These are phyloP conservation scores for Venturia aucupariae DNA, from an alignment of 2,329 filamentous ascomycete species.

Conservation along the genomic window DNA sequence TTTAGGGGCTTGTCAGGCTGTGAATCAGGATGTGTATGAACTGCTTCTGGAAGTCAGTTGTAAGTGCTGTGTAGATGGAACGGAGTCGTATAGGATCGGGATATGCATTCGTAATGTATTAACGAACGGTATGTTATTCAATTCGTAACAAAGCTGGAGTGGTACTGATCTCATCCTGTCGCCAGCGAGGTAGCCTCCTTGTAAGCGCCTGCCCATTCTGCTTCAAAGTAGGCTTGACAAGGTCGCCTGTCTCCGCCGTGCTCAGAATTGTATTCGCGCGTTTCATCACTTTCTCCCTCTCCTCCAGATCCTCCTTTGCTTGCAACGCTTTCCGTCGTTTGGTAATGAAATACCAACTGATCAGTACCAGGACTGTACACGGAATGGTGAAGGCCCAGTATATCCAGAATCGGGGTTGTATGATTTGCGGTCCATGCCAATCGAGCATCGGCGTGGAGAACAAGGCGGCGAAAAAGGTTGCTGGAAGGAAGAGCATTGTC, in stretches of 20 bases:
- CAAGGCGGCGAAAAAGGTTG: slow-evolving; percentile 10
- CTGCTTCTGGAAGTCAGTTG: too few relatives aligned
- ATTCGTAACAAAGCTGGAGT: too few relatives aligned
- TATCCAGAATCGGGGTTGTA: slow-evolving; percentile 10
- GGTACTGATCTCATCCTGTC: too few relatives aligned
- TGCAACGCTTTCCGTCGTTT: neutral
- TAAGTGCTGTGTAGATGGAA: too few relatives aligned
- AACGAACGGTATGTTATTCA: too few relatives aligned
- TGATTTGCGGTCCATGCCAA: neutral
- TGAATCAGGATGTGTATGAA: too few relatives aligned
- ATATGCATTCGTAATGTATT: too few relatives aligned
- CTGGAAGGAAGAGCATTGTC: slow-evolving; percentile 15
- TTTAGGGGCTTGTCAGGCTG: too few relatives aligned
- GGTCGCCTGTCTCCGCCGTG: neutral
- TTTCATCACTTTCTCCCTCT: neutral
- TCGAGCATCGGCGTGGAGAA: slow-evolving; percentile 7
- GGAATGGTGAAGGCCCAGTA: slow-evolving; percentile 9
- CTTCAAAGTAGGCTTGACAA: neutral
- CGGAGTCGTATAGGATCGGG: too few relatives aligned
- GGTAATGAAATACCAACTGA: neutral
- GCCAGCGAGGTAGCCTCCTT: neutral
- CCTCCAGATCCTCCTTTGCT: neutral
- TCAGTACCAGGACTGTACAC: neutral
- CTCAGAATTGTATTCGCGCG: neutral
- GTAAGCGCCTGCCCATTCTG: neutral